Base-by-base conservation (phyloP, 306 rosid species). In the Lagenaria siceraria region DNA sequence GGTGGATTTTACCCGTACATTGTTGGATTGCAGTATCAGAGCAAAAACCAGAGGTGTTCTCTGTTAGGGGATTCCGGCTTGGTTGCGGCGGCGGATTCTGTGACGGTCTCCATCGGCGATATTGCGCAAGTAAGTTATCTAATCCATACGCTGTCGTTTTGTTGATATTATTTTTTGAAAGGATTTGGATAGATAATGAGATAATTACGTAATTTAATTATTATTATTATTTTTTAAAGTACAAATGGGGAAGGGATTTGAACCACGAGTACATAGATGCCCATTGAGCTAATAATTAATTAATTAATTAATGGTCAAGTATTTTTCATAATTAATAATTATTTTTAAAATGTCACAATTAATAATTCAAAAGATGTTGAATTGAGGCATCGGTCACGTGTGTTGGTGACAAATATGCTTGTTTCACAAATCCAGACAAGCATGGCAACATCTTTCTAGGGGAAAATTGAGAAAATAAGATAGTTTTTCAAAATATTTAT, bases 51-150 rank as follows among this genome's bases (percentile, higher is more conserved):
- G 82, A 91, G 82, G 74, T 78, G 77, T 24, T 87, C 85, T 25
- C 9, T 91, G 83, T 63, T 87, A 62, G 87, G 93, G 78, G 97
- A 93, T 81, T 91, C 97, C 35, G 97, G 92, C 63, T 84, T 92
- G 97, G 90, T 90, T 75, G 65, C 93, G 1, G 91, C 87, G 75
- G 89, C 87, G 78, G 98, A 91, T 54, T 81, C 97, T 0, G 79
- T 93, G 65, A 43, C 88, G 84, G 91, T 93, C 5, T 87, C 97
- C 10, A 54, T 90, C 69, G 98, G 98, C 7, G 98, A 93, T 75
- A 79, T 93, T 81, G 96, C 96, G 68, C 97, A 93, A 86, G 96
- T 93, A 70, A 82, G 83, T 53, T 55, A 31, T 1, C 1, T 7
- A 33, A 4, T 33, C 6, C 33, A 52, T 2, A 29, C 42, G 36